These are phyloP conservation scores for Fusarium verrucosum DNA, from an alignment of 2,329 filamentous ascomycete genomes.

Conservation along the genomic window DNA sequence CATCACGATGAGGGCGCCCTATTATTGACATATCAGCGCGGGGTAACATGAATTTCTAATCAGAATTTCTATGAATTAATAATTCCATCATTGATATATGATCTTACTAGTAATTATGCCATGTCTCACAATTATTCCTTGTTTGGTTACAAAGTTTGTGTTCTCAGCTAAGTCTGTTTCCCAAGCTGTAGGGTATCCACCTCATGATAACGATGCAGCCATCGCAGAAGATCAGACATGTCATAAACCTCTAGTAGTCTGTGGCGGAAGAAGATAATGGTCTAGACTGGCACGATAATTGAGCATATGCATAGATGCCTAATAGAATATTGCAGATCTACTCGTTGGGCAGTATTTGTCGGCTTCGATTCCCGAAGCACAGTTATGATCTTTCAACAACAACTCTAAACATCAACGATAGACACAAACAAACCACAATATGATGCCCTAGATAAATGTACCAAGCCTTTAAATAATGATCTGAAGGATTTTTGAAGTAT, in stretches of 20 bases:
- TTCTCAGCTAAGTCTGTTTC: background rate
- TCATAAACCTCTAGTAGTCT: background rate
- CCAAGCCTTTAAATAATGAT: too few species aligned
- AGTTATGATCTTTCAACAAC: too few species aligned
- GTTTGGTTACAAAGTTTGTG: background rate
- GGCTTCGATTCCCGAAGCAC: background rate
- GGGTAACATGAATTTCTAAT: constrained; percentile 4
- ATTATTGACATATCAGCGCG: constrained; percentile 6
- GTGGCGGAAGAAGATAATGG: background rate
- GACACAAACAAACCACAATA: background rate
- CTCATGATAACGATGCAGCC: background rate
- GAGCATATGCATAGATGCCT: background rate
- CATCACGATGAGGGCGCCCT: background rate
- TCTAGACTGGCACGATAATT: background rate
- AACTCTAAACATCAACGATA: background rate
- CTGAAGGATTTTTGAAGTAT: background rate
- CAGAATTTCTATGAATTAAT: background rate
- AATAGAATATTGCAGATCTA: too few species aligned
- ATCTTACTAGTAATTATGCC: background rate
- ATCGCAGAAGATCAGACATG: background rate
- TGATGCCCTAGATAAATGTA: background rate
- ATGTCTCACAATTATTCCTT: background rate
- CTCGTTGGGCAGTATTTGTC: background rate
- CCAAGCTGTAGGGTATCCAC: constrained; percentile 10
- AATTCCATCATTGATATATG: background rate